Conservation (phyloP, 768 basidiomycete genomes). For the Rossbeevera mucosa region DNA sequence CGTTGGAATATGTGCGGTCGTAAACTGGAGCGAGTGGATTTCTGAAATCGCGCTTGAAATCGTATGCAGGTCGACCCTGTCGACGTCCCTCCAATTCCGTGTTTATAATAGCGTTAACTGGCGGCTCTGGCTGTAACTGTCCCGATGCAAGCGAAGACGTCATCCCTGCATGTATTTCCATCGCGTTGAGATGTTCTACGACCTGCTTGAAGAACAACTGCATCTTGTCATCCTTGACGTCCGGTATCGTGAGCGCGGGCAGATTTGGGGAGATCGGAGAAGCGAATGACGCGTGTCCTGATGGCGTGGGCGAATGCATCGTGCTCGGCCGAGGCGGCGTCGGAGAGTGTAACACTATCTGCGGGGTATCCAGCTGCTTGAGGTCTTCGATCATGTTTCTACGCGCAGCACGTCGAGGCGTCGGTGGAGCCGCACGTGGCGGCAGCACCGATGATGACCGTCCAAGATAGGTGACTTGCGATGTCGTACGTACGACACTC, state of each 20-base stretch:
- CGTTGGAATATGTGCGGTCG: slow-evolving; percentile 10
- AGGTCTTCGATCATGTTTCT: slow-evolving; percentile 20
- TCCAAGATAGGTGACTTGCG: slow-evolving; percentile 22
- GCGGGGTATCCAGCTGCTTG: slow-evolving; percentile 14
- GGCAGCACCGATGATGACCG: slow-evolving; percentile 40
- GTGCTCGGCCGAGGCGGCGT: slow-evolving; percentile 23
- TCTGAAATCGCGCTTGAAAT: slow-evolving; percentile 25
- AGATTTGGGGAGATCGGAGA: slow-evolving; percentile 37
- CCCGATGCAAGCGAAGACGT: slow-evolving; percentile 16
- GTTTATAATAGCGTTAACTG: slow-evolving; percentile 10
- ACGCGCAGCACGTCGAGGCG: slow-evolving; percentile 53
- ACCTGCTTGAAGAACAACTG: slow-evolving; percentile 86
- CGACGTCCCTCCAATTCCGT: slow-evolving; percentile 20
- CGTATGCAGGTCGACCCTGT: slow-evolving; percentile 7
- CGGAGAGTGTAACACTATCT: slow-evolving; percentile 24
- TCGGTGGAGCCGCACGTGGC: slow-evolving; percentile 54
- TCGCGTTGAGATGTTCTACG: slow-evolving; percentile 69
- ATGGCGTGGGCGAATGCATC: slow-evolving; percentile 19
- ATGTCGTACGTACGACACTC: slow-evolving; percentile 21
- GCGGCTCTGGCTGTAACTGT: slow-evolving; percentile 7
- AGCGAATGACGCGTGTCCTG: slow-evolving; percentile 24
- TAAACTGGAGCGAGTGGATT: slow-evolving; percentile 32
- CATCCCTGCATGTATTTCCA: slow-evolving; percentile 51
- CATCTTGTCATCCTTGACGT: slow-evolving; percentile 69
- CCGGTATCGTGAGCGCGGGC: slow-evolving; percentile 56